Evolutionary conservation across 805 yeast species (phyloP).

Genomic region (Citeromyces nyonsensis): DNA sequence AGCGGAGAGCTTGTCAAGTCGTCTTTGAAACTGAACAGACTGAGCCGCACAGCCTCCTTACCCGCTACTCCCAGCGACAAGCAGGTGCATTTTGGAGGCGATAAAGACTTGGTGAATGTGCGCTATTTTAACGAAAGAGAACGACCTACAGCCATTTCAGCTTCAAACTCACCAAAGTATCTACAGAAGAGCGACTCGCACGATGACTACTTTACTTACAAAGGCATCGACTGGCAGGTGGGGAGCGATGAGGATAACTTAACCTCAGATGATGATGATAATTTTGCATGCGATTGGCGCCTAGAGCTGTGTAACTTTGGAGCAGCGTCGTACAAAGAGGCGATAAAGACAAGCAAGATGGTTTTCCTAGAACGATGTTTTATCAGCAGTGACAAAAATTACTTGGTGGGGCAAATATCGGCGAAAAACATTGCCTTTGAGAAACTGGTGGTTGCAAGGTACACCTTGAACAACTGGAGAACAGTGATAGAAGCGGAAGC

Average conservation of each 20-base stretch:
- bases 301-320: constrained; percentile 25
- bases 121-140: constrained; percentile 61
- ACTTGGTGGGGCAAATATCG: constrained; percentile 58
- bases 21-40: constrained; percentile 33
- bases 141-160: constrained; percentile 64
- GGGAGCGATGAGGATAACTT: constrained; percentile 12
- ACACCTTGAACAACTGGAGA: constrained; percentile 68
- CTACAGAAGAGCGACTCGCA: constrained; percentile 12
- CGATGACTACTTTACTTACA: constrained; percentile 8
- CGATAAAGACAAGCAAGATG: constrained; percentile 20
- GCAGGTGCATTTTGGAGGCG: constrained; percentile 72
- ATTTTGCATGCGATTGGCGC: constrained; percentile 22
- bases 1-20: constrained; percentile 80
- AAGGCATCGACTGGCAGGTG: neutral
- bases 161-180: constrained; percentile 37
- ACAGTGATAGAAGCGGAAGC: constrained; percentile 61
- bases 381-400: constrained; percentile 39
- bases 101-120: constrained; percentile 47
- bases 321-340: constrained; percentile 24
- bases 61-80: constrained; percentile 47
- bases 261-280: constrained; percentile 12
- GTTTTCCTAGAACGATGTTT: constrained; percentile 56
- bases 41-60: constrained; percentile 17
- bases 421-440: constrained; percentile 61
- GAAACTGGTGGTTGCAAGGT: constrained; percentile 55